Percentiles rank a stretch among this genome's conserved stretches.
These are phyloP conservation scores for Cairneyella variabilis DNA, from an alignment of 495 filamentous ascomycete genomes.

Conservation along the genomic window DNA sequence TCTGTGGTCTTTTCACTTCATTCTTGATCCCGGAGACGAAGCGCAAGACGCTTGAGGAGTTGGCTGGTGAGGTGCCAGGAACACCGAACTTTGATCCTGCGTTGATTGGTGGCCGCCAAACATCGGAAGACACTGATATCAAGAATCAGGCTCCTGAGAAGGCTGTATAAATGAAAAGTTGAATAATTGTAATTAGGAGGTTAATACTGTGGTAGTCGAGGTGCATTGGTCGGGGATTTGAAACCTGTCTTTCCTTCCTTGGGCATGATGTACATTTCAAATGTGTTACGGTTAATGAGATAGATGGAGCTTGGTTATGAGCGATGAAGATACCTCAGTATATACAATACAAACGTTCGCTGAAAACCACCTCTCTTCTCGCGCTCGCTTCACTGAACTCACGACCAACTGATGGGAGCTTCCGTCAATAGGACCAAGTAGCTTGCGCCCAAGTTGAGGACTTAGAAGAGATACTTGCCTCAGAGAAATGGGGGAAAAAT, in stretches of 20 bases:
- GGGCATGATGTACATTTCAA: background rate
- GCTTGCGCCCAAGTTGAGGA: too few relatives aligned
- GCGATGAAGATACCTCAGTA: too few relatives aligned
- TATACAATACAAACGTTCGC: too few relatives aligned
- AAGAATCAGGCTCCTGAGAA: background rate
- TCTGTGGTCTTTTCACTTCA: conserved; percentile 62
- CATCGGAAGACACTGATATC: background rate
- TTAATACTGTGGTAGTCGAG: background rate
- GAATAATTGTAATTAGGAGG: background rate
- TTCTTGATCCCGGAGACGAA: conserved; percentile 73
- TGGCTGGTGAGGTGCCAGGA: conserved; percentile 19
- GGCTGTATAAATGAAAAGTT: background rate
- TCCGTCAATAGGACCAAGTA: too few relatives aligned
- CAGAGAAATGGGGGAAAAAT: too few relatives aligned
- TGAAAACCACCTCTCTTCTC: too few relatives aligned
- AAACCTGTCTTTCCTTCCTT: background rate
- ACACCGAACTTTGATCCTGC: conserved; percentile 10
- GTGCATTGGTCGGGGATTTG: background rate
- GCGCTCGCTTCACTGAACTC: too few relatives aligned
- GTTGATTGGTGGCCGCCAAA: background rate
- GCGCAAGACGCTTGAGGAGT: conserved; percentile 37
- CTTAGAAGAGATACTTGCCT: too few relatives aligned
- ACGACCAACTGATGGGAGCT: too few relatives aligned
- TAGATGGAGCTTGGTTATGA: too few relatives aligned
- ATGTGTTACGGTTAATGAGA: background rate